Conservation (phyloP, 208 protist species). For the Leishmania lainsoni region DNA sequence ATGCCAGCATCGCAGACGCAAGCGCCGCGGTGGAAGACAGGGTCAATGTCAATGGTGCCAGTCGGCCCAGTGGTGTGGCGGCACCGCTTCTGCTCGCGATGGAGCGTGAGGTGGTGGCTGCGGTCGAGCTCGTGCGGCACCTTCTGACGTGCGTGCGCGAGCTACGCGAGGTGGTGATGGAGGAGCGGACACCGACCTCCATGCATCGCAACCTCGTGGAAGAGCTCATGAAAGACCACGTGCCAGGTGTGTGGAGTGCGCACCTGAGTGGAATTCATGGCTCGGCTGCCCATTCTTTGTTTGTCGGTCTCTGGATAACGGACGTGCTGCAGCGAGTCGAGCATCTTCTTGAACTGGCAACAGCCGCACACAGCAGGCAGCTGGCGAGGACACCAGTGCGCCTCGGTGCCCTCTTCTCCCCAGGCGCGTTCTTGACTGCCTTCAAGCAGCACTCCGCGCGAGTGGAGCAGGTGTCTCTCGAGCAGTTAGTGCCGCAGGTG, state of each 20-base stretch:
- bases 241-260: constrained; percentile 90
- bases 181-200: constrained; percentile 87
- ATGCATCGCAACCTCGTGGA: constrained; percentile 85
- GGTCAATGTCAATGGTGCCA: background rate
- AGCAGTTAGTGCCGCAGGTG: constrained; percentile 90
- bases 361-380: constrained; percentile 31
- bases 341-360: constrained; percentile 62
- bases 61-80: constrained; percentile 4
- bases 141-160: constrained; percentile 74
- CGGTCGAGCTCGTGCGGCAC: constrained; percentile 60
- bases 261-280: constrained; percentile 38
- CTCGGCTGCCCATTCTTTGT: constrained; percentile 36
- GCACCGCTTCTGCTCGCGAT: constrained; percentile 91
- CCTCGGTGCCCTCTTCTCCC: constrained; percentile 95
- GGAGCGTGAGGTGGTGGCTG: constrained; percentile 84
- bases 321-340: constrained; percentile 62
- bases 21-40: background rate
- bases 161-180: constrained; percentile 69
- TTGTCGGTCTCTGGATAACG: constrained; percentile 60
- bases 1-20: constrained; percentile 4
- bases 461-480: constrained; percentile 84
- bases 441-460: constrained; percentile 95
- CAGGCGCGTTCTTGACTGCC: constrained; percentile 97
- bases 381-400: constrained; percentile 61
- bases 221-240: constrained; percentile 73